Evolutionary conservation across 768 basidiomycete species (phyloP), one percentile per base, ranked within the genome.

Genomic region (Hysterangium stoloniferum): DNA sequence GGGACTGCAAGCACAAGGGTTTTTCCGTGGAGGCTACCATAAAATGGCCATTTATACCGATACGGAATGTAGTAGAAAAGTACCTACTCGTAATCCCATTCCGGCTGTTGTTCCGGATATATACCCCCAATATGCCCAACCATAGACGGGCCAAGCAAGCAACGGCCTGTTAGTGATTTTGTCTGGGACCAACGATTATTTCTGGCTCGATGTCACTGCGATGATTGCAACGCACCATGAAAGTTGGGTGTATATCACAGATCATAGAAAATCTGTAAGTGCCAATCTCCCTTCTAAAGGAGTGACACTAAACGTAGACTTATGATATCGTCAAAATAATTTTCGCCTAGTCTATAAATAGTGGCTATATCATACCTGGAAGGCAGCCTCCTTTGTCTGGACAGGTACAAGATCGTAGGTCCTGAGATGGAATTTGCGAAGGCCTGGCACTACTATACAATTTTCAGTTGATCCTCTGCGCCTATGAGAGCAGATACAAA

Each of bases 401-500:
- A 54, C 45, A 17, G 53, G 25, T 13, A 54, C 43, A 27, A 40
- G 32, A 34, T 52, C 38, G 40, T 54, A 54, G 4, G 40, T 50
- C 24, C 53, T 37, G 12, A 46, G 37, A 54, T 54, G 53, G 29
- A 54, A 54, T 34, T 51, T 52, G 28, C 42, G 36, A 3, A 52
- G 28, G 20, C 53, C 53, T 24, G 53, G 53, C 53, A 54, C 53
- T 48, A 54, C 53, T 49, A 44, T n/a, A 29, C 31, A n/a, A n/a
- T n/a, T n/a, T n/a, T n/a, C n/a, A n/a, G 17, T 44, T 29, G 3
- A 45, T 27, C 7, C n/a, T 27, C 6, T n/a, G 12, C 20, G 25
- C 27, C 19, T 24, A 33, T 24, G 9, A 31, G 20, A 8, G 36
- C n/a, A 17, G 25, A 27, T n/a, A 45, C 41, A 27, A 43, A 33